phyloP scores from a whole-genome alignment of 108 stramenopile species.

The Conticribra guillardii region DNA sequence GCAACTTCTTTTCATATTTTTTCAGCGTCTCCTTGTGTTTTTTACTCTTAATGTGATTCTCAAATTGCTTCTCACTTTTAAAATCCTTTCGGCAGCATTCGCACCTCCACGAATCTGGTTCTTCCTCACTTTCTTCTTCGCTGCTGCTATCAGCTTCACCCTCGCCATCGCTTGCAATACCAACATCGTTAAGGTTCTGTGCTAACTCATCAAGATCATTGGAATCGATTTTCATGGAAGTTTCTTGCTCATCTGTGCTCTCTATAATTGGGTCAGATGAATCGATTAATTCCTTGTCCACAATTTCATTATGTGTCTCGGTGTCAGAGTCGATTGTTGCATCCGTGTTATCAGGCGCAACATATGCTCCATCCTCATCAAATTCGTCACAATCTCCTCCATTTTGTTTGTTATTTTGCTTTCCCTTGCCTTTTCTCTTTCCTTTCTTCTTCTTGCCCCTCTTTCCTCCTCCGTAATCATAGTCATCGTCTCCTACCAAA shows the following conservation, averaged over 20 bases:
- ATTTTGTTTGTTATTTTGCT: conserved; percentile 36
- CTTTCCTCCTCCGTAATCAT: conserved; percentile 69
- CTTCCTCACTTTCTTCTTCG: conserved; percentile 46
- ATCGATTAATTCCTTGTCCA: conserved; percentile 10
- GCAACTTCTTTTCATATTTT: conserved; percentile 65
- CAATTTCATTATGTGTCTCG: neutral
- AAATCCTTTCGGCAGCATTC: conserved; percentile 86
- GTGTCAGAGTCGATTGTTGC: neutral
- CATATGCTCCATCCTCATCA: conserved; percentile 19
- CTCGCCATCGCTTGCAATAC: neutral
- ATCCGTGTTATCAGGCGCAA: conserved; percentile 1
- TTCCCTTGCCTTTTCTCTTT: conserved; percentile 38
- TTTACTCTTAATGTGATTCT: conserved; percentile 88
- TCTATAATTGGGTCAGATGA: neutral
- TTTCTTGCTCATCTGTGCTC: neutral
- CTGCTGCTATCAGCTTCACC: conserved; percentile 17
- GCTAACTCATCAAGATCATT: neutral
- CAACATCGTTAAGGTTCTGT: conserved; percentile 4
- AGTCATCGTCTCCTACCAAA: conserved; percentile 84
- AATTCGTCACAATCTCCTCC: conserved; percentile 9
- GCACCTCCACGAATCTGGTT: conserved; percentile 83
- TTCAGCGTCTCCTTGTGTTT: conserved; percentile 86
- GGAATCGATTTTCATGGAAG: neutral
- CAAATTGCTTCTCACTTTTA: conserved; percentile 84
- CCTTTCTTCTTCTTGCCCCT: conserved; percentile 60